Base-by-base conservation (phyloP, 2,329 filamentous ascomycete genomes). In the Botrytis byssoidea region DNA sequence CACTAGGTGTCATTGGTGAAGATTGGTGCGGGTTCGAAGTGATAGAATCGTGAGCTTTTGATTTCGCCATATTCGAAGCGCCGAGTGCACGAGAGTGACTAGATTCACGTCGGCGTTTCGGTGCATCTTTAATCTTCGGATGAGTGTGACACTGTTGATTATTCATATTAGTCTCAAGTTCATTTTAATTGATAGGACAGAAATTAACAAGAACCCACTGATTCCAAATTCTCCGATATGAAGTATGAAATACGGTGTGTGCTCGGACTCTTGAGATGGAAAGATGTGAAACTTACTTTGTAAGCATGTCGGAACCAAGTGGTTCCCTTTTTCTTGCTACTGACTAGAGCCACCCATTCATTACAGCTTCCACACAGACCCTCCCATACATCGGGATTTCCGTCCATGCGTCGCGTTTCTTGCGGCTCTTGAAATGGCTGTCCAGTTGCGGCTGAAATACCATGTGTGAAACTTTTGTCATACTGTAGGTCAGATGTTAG, bases 281-380 rank as follows among this genome's bases (percentile, higher is more conserved):
- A 35, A 18, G 25, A 71, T 35, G 3, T 35, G 60, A 64, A 73
- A 81, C 84, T 81, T 83, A 93, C 92, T 88, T 95, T 96, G 85
- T 96, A 96, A 65, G 93, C 93, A 82, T 97, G 93, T 77, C 93
- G 87, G 82, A 95, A 97, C 93, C 93, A 97, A 5, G 93, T 95
- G 1, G 93, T 97, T n/a, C 93, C 93, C 84, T 95, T 95, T 85
- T 95, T 95, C 84, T 95, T 95, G 81, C 91, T 94, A 83, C 92
- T 95, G 60, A 94, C 92, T 51, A 95, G 85, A 20, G 91, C 90
- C 77, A 95, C 91, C 92, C 92, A 95, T 75, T 94, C 91, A 77
- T 91, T 91, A 83, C 92, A 95, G 80, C 89, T 91, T 68, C 91
- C 89, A 79, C 93, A 95, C 9, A 94, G 85, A 3, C 91, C 93